Base-by-base conservation (phyloP, 441 rosid species). In the Gossypium laxum region DNA sequence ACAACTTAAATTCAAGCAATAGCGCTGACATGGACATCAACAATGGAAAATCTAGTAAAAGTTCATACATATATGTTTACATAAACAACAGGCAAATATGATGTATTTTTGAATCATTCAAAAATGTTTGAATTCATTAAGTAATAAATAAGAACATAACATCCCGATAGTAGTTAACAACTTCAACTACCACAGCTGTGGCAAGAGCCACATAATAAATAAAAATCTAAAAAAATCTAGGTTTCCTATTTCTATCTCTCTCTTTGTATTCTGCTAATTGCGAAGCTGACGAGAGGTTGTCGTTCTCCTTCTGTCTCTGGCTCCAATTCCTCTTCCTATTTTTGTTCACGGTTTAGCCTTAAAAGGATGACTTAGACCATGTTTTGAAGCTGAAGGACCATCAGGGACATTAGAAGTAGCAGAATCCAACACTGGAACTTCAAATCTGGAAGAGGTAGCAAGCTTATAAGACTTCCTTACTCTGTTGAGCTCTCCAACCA, bases 161-260 rank as follows among this genome's bases (percentile, higher is more conserved):
- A 7, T 91, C 84, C 77, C 90, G 79, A 91, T 91, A 54, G 84
- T 86, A 2, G 98, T 84, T 75, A 93, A 84, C 93, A 72, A 88
- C 96, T 79, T 90, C 98, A 55, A 89, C 97, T 6, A 88, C 97
- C 43, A 71, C 86, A n/a, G 91, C 90, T 1, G 95, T 85, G 70
- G 96, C 96, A 77, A 90, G 74, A 48, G 95, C 97, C 70, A 91
- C 89, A 26, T 26, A 26, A 26, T 26, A 26, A 26, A 26, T 26
- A 26, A 26, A 26, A 26, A 26, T 2, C 28, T 26, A 26, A 26
- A 26, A 26, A 2, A 26, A 6, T 92, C 6, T 30, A 30, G 34
- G 34, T 30, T 30, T 30, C 6, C 6, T 30, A 30, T 30, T 30
- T 30, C 34, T 4, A 30, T 30, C 34, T 30, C 34, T 30, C 5